phyloP scores from a whole-genome alignment of 2,329 filamentous ascomycete genomes.

The Apiospora sp. region DNA sequence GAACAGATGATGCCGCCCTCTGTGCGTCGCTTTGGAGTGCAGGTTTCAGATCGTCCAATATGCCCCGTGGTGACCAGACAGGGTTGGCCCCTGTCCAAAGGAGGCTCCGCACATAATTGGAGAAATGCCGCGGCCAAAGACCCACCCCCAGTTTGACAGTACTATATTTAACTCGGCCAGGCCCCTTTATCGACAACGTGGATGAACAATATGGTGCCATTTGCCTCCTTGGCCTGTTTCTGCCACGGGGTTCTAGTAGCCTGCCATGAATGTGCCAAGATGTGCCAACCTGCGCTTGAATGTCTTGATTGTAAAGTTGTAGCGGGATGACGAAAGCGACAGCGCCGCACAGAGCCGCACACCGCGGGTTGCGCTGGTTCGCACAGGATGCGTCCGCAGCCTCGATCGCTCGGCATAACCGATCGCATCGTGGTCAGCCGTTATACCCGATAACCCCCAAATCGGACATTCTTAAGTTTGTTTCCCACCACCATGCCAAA shows the following conservation, averaged over 20 bases:
- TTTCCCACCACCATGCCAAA: neutral
- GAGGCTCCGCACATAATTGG: neutral
- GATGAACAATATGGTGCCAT: too few relatives aligned
- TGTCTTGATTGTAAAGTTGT: neutral
- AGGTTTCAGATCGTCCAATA: neutral
- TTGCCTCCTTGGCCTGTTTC: neutral
- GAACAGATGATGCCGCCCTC: neutral
- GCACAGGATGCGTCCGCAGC: neutral
- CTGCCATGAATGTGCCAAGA: slow-evolving; percentile 8
- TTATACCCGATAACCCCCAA: neutral
- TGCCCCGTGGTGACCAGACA: neutral
- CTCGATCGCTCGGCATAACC: neutral
- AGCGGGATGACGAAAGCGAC: neutral
- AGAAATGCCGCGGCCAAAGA: neutral
- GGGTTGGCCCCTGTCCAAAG: neutral
- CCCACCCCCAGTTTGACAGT: neutral
- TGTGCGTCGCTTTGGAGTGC: neutral
- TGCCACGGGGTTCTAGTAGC: neutral
- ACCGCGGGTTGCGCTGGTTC: too few relatives aligned
- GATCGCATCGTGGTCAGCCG: too few relatives aligned
- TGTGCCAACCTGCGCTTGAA: neutral
- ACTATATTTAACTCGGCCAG: neutral
- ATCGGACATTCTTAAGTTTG: neutral
- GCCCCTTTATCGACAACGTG: neutral
- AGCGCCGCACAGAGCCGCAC: too few relatives aligned